Evolutionary conservation across 2,329 filamentous ascomycete species (phyloP), one percentile per base, ranked within the genome.

Genomic region (Ceratocystis harringtonii): DNA sequence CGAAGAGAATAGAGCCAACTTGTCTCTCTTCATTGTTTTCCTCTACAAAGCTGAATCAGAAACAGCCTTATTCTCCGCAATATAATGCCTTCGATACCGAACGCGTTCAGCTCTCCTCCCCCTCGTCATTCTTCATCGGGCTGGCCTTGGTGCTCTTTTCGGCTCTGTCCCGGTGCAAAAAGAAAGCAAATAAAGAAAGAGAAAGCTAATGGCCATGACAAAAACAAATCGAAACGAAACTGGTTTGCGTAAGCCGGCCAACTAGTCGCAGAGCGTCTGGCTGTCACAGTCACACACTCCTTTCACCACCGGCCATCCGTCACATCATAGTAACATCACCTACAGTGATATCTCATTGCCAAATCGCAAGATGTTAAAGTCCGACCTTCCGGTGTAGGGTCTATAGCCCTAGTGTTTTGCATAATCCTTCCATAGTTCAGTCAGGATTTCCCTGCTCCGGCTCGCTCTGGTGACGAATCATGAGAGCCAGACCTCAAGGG

Each of bases 61-160:
- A 57, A 57, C 52, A 10, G 52, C 52, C 52, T 57, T 57, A 12
- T 57, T 57, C 52, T 57, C 52, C 52, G 52, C 52, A 57, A 57
- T 57, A 57, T 28, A 57, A 36, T 28, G 52, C 52, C 52, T 57
- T 32, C 52, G 8, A 50, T 19, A 22, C 7, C 45, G 45, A 50
- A 50, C 17, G 2, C 3, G 10, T 4, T 36, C 32, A 36, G 32
- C 32, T 36, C 32, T 36, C 10, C 32, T 36, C 32, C 32, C 32
- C 32, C 32, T 36, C 32, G 10, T 12, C 32, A 36, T 10, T 36
- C 32, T 36, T 12, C 12, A 10, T 36, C 32, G 32, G 32, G 12
- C 32, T 10, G 32, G 10, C 10, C 8, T 36, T 8, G 32, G 32
- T 1, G 2, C 10, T 36, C 32, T 12, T n/a, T n/a, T 50, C 45